Evolutionary conservation across 257 asterid genomes (phyloP).

Genomic region (Nicotiana obtusifolia): DNA sequence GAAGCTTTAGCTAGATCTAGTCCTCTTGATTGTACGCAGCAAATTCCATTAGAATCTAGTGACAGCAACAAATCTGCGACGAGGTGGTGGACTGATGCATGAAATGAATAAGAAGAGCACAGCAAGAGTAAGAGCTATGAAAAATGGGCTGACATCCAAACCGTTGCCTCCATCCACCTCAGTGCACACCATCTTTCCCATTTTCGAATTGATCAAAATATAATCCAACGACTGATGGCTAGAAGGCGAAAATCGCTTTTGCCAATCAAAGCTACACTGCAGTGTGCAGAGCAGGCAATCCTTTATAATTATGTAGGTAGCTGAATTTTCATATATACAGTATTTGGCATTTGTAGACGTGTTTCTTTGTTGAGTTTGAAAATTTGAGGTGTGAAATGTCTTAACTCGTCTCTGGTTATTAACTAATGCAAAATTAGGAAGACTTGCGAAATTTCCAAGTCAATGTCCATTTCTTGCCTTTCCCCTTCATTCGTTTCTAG

Average conservation of each 20-base stretch:
- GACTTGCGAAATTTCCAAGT: background rate
- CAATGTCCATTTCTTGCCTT: background rate
- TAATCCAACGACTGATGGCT: background rate
- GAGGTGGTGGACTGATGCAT: constrained; percentile 3
- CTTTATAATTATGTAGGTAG: background rate
- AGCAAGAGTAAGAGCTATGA: background rate
- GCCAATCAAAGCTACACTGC: background rate
- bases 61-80: background rate
- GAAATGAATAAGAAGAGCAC: background rate
- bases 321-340: too few species aligned
- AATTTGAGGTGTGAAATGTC: background rate
- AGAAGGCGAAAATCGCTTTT: background rate
- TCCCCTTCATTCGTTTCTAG: background rate
- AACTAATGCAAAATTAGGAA: background rate
- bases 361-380: background rate
- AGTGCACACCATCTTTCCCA: background rate
- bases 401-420: background rate
- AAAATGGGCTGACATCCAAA: background rate
- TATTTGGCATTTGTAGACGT: background rate
- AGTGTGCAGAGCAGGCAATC: background rate
- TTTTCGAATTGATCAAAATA: background rate
- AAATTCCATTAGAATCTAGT: background rate
- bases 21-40: background rate
- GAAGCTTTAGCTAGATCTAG: background rate
- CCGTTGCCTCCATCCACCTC: background rate